Base-by-base conservation (phyloP, 2,329 filamentous ascomycete species). In the Aspergillus phoenicis region DNA sequence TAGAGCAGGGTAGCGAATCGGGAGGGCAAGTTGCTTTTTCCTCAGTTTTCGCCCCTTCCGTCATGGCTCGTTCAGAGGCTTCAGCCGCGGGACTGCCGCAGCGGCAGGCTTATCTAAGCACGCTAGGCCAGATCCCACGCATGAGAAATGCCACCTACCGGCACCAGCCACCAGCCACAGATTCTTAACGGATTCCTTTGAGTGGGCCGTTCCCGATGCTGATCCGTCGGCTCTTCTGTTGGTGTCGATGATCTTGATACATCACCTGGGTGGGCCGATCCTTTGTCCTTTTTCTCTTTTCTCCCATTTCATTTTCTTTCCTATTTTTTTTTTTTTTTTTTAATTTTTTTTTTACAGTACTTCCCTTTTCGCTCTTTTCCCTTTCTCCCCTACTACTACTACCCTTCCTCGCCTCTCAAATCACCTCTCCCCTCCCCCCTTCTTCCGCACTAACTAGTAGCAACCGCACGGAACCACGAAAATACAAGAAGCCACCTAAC, bases 241-340 rank as follows among this genome's bases (percentile, higher is more conserved):
- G 60, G 58, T 62, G 61, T 63, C 55, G 63, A 62, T 66, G 64
- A 70, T 70, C 68, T 68, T 68, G 66, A 70, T 68, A 67, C 66
- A 67, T 68, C 66, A 65, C 60, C 57, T 64, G 56, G 52, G 65
- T 66, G 63, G 65, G 61, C 58, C 64, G 63, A 65, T 66, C 65
- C 59, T 60, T 64, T 59, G 57, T 55, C 52, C 24, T 51, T 33
- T 30, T 45, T 47, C 20, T 20, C 20, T 20, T 17, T 10, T 6
- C 10, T n/a, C 13, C 11, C 33, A 36, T 20, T 20, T 20, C 33
- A 36, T 28, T 52, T 62, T 53, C 45, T 30, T 58, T 20, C 20
- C 20, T 20, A 20, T 20, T 20, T 20, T 20, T 20, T 20, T 20
- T 20, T 52, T 49, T 49, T 47, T 28, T 43, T 28, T 53, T 17